phyloP scores from a whole-genome alignment of 257 asterid genomes.

The Capsicum pubescens region DNA sequence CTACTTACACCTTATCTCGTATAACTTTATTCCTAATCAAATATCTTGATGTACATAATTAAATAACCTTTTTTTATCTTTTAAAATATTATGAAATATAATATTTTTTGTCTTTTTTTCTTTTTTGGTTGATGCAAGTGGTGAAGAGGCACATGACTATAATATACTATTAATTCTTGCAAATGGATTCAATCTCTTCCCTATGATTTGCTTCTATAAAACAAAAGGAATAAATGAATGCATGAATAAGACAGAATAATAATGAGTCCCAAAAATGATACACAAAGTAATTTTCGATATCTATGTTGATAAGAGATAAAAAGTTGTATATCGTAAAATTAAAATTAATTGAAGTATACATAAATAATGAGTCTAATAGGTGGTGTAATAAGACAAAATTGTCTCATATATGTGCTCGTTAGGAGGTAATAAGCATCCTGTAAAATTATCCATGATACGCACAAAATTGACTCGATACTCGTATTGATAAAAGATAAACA shows the following conservation, averaged over 20 bases:
- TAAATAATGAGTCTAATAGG: too few relatives aligned
- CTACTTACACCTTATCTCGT: neutral
- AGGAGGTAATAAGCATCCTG: neutral
- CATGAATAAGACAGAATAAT: neutral
- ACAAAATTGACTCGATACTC: neutral
- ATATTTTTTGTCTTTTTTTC: too few relatives aligned
- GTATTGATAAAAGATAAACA: neutral
- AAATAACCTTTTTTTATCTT: too few relatives aligned
- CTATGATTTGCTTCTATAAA: neutral
- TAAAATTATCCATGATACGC: neutral
- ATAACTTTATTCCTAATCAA: too few relatives aligned
- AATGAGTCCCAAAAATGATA: neutral
- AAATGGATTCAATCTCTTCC: neutral
- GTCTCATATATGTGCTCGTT: neutral
- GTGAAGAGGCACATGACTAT: neutral
- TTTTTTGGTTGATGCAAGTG: neutral
- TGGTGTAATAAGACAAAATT: neutral
- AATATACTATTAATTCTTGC: neutral
- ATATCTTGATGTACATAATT: too few relatives aligned
- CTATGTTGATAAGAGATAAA: neutral
- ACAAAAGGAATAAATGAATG: slow-evolving; percentile 15
- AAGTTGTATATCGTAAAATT: neutral
- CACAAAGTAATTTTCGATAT: neutral
- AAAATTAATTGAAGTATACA: neutral
- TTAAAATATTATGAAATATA: too few relatives aligned